These are phyloP conservation scores for Mallotus nudiflorus DNA, from an alignment of 345 rosid genomes.

Conservation along the genomic window DNA sequence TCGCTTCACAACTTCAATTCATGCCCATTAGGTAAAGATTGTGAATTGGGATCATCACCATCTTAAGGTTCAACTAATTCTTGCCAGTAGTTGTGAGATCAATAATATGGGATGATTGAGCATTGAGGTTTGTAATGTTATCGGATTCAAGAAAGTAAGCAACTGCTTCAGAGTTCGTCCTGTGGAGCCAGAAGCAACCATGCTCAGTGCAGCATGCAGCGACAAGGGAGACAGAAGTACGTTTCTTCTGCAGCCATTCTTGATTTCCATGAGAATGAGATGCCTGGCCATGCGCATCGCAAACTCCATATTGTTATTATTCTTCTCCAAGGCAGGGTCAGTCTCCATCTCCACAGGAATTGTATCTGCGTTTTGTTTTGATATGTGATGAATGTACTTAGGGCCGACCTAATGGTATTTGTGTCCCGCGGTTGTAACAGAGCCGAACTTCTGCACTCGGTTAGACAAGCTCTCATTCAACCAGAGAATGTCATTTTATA, in stretches of 20 bases:
- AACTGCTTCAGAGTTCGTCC: neutral
- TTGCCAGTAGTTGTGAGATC: neutral
- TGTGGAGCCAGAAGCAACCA: conserved; percentile 23
- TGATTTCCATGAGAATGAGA: conserved; percentile 1
- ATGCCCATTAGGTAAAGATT: neutral
- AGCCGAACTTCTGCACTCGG: no score
- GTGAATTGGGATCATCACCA: neutral
- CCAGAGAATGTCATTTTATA: no score
- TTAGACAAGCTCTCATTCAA: no score
- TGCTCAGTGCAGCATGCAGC: conserved; percentile 21
- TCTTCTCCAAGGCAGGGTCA: neutral
- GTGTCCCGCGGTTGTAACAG: no score
- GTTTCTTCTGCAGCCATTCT: neutral
- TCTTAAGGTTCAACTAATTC: conserved; percentile 14
- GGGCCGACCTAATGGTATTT: no score
- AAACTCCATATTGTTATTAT: neutral
- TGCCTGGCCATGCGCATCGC: neutral
- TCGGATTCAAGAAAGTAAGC: neutral
- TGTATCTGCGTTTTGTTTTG: no score
- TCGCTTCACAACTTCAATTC: no score
- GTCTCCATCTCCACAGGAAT: no score
- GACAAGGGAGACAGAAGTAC: conserved; percentile 28
- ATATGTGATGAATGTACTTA: no score
- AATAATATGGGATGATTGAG: neutral
- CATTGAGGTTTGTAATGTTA: neutral